These are phyloP conservation scores for Phyllosticta citriasiana DNA, from an alignment of 2,329 filamentous ascomycete genomes.

Conservation along the genomic window DNA sequence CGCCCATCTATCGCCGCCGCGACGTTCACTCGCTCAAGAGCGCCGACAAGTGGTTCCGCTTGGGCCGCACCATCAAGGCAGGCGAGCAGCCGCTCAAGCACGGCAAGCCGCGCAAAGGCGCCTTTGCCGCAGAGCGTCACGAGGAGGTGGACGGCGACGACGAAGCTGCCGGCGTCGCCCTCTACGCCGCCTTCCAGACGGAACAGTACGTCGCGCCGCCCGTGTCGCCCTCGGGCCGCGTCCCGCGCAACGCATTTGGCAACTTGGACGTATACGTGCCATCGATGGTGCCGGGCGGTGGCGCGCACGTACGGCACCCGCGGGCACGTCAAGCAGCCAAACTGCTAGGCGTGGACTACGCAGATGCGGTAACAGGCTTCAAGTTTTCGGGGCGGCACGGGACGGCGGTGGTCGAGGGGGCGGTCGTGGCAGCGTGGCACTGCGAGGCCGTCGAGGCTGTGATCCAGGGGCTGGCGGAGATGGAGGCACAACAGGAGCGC, in stretches of 20 bases:
- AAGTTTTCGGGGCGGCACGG: constrained; percentile 77
- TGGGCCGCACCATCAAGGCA: constrained; percentile 65
- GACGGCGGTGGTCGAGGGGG: constrained; percentile 70
- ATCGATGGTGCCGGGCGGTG: constrained; percentile 53
- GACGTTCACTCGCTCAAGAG: constrained; percentile 73
- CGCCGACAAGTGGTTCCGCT: constrained; percentile 81
- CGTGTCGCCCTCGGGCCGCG: constrained; percentile 54
- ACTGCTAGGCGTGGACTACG: constrained; percentile 71
- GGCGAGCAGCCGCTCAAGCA: constrained; percentile 78
- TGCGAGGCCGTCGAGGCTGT: constrained; percentile 62
- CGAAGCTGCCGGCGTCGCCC: constrained; percentile 38
- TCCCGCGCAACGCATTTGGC: constrained; percentile 54
- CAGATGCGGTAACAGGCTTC: constrained; percentile 84
- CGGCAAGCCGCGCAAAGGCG: constrained; percentile 28
- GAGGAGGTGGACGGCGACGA: constrained; percentile 10
- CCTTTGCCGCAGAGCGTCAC: constrained; percentile 9
- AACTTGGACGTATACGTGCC: constrained; percentile 56
- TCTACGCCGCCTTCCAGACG: constrained; percentile 54
- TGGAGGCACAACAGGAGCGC: constrained; percentile 53
- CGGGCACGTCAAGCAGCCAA: constrained; percentile 62
- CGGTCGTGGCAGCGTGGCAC: constrained; percentile 64
- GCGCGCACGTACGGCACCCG: constrained; percentile 45
- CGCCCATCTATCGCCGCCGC: constrained; percentile 69
- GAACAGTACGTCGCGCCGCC: constrained; percentile 66
- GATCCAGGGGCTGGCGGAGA: constrained; percentile 56